These are phyloP conservation scores for Pelargonium exstipulatum DNA, from an alignment of 441 rosid genomes.

Conservation along the genomic window DNA sequence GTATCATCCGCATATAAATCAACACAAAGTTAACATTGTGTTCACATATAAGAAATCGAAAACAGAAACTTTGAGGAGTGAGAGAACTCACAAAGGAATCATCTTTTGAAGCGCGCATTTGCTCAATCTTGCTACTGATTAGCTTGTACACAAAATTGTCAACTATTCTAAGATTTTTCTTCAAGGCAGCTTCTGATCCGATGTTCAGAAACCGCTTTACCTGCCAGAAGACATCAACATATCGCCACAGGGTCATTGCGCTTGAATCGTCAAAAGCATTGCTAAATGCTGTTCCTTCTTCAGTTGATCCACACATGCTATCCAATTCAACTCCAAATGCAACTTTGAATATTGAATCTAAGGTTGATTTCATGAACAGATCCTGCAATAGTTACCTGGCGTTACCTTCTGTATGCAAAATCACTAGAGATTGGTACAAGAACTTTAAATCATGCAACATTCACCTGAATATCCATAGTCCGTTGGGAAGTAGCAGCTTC, in stretches of 20 bases:
- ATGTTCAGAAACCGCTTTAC: conserved; percentile 39
- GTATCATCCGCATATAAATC: background rate
- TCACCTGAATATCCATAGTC: conserved; percentile 45
- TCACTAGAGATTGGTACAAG: background rate
- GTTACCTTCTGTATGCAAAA: background rate
- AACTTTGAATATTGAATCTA: conserved; percentile 49
- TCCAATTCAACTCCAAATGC: conserved; percentile 47
- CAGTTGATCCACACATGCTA: conserved; percentile 42
- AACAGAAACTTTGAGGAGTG: background rate
- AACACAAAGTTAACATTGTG: no score
- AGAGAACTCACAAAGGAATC: conserved; percentile 30
- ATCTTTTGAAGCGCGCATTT: conserved; percentile 26
- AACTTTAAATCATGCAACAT: background rate
- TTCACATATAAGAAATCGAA: background rate
- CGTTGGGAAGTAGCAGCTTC: conserved; percentile 35
- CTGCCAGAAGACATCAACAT: conserved; percentile 42
- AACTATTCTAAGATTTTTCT: conserved; percentile 32
- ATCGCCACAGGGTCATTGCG: conserved; percentile 38
- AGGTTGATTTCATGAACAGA: conserved; percentile 46
- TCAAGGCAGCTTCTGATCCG: conserved; percentile 43
- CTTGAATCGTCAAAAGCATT: conserved; percentile 50
- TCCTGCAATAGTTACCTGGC: conserved; percentile 25
- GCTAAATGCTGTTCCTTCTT: conserved; percentile 35
- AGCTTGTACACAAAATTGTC: conserved; percentile 41
- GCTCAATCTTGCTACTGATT: conserved; percentile 39